Base-by-base conservation (phyloP, 2,329 filamentous ascomycete genomes). In the Diaporthe helianthi region DNA sequence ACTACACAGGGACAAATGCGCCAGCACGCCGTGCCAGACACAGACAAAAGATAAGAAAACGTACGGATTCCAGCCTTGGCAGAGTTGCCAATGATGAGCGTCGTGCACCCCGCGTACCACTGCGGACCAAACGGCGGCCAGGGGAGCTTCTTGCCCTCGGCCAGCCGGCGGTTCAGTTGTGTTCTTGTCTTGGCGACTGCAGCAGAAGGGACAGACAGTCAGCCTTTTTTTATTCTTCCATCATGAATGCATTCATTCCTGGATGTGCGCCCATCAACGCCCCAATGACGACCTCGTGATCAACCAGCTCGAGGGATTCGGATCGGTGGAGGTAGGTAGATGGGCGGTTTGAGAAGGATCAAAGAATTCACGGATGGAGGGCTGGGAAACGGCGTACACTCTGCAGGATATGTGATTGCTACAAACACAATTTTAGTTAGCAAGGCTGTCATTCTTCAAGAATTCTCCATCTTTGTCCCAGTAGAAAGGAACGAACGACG, bases 81-180 rank as follows among this genome's bases (percentile, higher is more conserved):
- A 65, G 94, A 97, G 82, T 99, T 99, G 71, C 96, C 96, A 74
- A 98, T 93, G 70, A 99, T 97, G 78, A 98, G 83, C 33, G 96
- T 98, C 55, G 96, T 98, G 83, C 96, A 99, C 46, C 96, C 96
- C 15, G 96, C 95, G 80, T 99, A 99, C 96, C 96, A 99, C 80
- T 97, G 93, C 75, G 83, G 85, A 60, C 96, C 96, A 77, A 98
- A 98, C 13, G 93, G 93, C 52, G 96, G 96, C 92, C 93, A 98
- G 65, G 95, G 94, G 36, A 98, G 87, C 83, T 97, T 98, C 84
- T 97, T 85, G 55, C 90, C 91, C 67, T 92, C 90, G 60, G 92
- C 85, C 76, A 98, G 85, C 75, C 90, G 89, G 74, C 91, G 89
- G 80, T 99, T 99, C 77, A 99, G 90, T 81, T 98, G 96, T 68